A percentile compares a stretch with the other conserved stretches of the same genome.
These are phyloP conservation scores for Hymenoscyphus occultus DNA, from an alignment of 2,329 filamentous ascomycete genomes.

Conservation along the genomic window DNA sequence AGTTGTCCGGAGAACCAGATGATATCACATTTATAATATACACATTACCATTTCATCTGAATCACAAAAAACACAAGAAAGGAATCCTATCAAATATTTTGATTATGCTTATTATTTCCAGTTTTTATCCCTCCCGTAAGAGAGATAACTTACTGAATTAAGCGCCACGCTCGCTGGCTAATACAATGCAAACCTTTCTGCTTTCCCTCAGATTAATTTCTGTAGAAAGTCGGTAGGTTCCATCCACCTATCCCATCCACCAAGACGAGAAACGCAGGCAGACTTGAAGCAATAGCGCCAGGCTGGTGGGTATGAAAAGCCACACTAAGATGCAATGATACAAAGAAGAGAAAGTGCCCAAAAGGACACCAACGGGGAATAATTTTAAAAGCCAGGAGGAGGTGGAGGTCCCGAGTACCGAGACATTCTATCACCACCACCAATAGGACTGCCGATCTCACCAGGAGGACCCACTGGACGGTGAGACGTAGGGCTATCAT, in stretches of 20 bases:
- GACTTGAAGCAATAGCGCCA: slow-evolving; percentile 17
- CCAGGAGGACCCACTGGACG: slow-evolving; percentile 56
- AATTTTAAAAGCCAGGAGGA: slow-evolving; percentile 27
- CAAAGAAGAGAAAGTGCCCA: slow-evolving; percentile 15
- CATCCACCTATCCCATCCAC: slow-evolving; percentile 6
- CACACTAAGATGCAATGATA: slow-evolving; percentile 20
- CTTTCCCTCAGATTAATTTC: background rate
- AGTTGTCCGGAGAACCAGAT: background rate
- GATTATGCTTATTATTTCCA: slow-evolving; percentile 11
- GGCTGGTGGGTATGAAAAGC: slow-evolving; percentile 8
- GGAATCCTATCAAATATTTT: background rate
- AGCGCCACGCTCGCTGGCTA: slow-evolving; percentile 1
- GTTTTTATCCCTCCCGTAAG: background rate
- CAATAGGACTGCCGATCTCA: slow-evolving; percentile 67
- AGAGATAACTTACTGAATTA: background rate
- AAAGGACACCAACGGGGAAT: slow-evolving; percentile 6
- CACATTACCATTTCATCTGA: too few relatives aligned
- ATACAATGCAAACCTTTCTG: background rate
- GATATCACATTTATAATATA: background rate
- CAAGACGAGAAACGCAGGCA: slow-evolving; percentile 1
- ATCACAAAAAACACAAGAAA: background rate
- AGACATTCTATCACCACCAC: slow-evolving; percentile 37
- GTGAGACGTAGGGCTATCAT: slow-evolving; percentile 44
- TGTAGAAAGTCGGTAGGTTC: background rate
- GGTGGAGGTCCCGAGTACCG: slow-evolving; percentile 30